phyloP scores from a whole-genome alignment of 106 monocot species.

The Apostasia shenzhenica region DNA sequence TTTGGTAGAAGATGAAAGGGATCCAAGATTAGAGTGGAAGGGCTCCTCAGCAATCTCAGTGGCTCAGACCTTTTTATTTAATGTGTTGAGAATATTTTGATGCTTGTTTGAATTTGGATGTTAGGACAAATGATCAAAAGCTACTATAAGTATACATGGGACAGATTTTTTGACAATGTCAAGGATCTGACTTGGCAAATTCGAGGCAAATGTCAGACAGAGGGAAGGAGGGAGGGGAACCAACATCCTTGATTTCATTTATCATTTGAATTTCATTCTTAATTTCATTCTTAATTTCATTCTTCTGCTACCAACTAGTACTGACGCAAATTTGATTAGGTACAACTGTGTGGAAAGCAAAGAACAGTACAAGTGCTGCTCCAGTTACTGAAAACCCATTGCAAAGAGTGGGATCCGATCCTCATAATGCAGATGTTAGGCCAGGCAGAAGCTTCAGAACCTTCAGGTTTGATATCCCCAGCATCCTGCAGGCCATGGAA shows the following conservation, averaged over 20 bases:
- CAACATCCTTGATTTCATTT: neutral
- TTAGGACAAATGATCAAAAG: too few relatives aligned
- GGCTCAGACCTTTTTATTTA: too few relatives aligned
- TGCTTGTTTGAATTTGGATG: too few relatives aligned
- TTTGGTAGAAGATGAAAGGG: too few relatives aligned
- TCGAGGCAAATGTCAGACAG: too few relatives aligned
- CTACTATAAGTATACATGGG: too few relatives aligned
- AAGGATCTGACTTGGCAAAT: too few relatives aligned
- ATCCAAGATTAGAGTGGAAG: too few relatives aligned
- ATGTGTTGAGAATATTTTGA: too few relatives aligned
- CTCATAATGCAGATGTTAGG: slow-evolving; percentile 26
- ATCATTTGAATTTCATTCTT: neutral
- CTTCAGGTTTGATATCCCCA: slow-evolving; percentile 59
- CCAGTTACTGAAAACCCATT: slow-evolving; percentile 17
- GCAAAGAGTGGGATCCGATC: slow-evolving; percentile 27
- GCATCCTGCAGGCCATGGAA: slow-evolving; percentile 60
- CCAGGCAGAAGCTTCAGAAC: slow-evolving; percentile 91
- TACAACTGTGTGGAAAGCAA: slow-evolving; percentile 74
- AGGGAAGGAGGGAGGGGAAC: too few relatives aligned
- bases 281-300: neutral
- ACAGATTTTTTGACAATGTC: too few relatives aligned
- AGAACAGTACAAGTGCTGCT: slow-evolving; percentile 31
- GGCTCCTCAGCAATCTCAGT: too few relatives aligned
- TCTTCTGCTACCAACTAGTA: neutral
- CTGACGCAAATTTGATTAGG: slow-evolving; percentile 10